Percentiles rank a stretch among this genome's conserved stretches.
phyloP scores from a whole-genome alignment of 2,329 filamentous ascomycete genomes.

The Mariannaea sp. region DNA sequence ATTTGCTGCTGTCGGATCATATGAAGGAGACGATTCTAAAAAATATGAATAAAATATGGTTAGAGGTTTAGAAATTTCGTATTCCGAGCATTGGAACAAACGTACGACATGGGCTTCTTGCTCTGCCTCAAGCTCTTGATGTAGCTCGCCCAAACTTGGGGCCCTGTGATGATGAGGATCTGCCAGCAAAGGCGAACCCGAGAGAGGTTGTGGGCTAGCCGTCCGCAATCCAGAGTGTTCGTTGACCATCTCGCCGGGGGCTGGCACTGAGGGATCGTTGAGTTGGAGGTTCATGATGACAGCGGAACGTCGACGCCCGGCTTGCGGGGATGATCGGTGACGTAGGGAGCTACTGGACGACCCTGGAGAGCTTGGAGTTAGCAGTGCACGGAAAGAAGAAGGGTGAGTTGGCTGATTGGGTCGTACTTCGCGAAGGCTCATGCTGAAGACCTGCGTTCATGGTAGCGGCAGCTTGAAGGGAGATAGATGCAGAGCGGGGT shows the following conservation, averaged over 20 bases:
- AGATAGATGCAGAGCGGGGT: conserved; percentile 68
- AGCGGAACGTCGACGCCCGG: conserved; percentile 66
- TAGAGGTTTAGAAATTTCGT: conserved; percentile 9
- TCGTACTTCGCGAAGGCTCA: conserved; percentile 62
- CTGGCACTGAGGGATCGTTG: conserved; percentile 71
- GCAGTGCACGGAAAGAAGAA: not conserved
- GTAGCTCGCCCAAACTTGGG: conserved; percentile 75
- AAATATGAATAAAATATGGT: too few species aligned
- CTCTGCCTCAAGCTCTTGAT: conserved; percentile 79
- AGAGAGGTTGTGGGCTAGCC: conserved; percentile 52
- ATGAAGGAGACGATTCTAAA: conserved; percentile 72
- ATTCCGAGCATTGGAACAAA: conserved; percentile 14
- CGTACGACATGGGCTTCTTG: conserved; percentile 77
- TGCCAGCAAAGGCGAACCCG: conserved; percentile 52
- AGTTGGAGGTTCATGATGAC: conserved; percentile 75
- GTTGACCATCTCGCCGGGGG: conserved; percentile 70
- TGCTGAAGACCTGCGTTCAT: conserved; percentile 77
- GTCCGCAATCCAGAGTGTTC: conserved; percentile 40
- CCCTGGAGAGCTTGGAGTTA: conserved; percentile 41
- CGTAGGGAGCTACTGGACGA: conserved; percentile 60
- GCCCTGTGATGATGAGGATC: conserved; percentile 69
- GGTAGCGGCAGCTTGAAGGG: conserved; percentile 75
- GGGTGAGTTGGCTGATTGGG: not conserved
- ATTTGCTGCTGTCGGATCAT: conserved; percentile 79
- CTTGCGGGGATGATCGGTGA: conserved; percentile 50